phyloP scores from a whole-genome alignment of 2,329 filamentous ascomycete genomes.

The Sphaerulina populicola region DNA sequence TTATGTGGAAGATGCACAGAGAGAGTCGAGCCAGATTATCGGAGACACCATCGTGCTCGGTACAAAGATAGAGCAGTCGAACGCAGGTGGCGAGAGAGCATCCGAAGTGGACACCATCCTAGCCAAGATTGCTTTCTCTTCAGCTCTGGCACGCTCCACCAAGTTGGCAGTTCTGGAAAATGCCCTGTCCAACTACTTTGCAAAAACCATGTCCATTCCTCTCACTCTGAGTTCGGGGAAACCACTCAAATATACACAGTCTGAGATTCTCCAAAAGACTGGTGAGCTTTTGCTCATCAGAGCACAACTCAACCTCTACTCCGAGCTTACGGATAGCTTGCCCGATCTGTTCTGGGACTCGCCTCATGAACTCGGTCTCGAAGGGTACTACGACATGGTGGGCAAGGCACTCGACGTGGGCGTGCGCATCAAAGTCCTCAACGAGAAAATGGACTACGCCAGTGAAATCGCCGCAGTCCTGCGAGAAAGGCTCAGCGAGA shows the following conservation, averaged over 20 bases:
- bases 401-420: constrained; percentile 84
- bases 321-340: constrained; percentile 86
- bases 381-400: constrained; percentile 91
- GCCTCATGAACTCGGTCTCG: constrained; percentile 76
- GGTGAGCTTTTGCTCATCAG: constrained; percentile 83
- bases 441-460: constrained; percentile 97
- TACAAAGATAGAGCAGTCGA: constrained; percentile 45
- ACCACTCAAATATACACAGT: constrained; percentile 55
- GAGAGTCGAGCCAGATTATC: constrained; percentile 67
- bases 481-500: constrained; percentile 48
- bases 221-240: constrained; percentile 63
- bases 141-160: constrained; percentile 81
- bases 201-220: constrained; percentile 75
- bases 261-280: constrained; percentile 84
- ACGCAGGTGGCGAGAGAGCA: constrained; percentile 6
- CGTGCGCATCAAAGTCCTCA: constrained; percentile 80
- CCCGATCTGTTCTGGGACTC: constrained; percentile 97
- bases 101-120: constrained; percentile 54
- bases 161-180: constrained; percentile 89
- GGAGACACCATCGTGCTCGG: constrained; percentile 86
- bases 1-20: constrained; percentile 65
- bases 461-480: constrained; percentile 82
- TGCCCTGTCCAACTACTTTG: constrained; percentile 72
- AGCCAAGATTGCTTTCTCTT: constrained; percentile 94
- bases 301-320: constrained; percentile 92